Evolutionary conservation across 73 alveolate species (phyloP).

Genomic region (Symbiodinium pilosum): DNA sequence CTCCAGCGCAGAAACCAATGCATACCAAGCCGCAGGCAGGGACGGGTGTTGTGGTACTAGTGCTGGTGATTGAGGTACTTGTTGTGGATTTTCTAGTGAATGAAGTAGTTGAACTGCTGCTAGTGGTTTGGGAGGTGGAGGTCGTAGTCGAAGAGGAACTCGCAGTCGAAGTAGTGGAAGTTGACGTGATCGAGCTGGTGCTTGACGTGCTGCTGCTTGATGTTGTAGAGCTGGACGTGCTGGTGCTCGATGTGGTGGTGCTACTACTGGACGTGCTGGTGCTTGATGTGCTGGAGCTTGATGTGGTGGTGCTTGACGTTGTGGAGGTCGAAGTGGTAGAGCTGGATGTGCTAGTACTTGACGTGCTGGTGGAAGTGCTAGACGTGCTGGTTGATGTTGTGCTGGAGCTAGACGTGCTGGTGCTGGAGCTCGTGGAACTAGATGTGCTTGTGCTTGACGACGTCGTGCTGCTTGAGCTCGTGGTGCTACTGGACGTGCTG

Average conservation of each 20-base stretch:
- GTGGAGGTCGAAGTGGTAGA: conserved; percentile 11
- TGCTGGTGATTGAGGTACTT: not conserved
- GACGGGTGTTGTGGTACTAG: not conserved
- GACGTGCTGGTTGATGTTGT: too few relatives aligned
- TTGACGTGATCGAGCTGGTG: conserved; percentile 3
- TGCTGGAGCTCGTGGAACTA: too few relatives aligned
- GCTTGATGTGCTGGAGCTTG: conserved; percentile 23
- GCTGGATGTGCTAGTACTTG: too few relatives aligned
- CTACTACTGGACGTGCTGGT: conserved; percentile 25
- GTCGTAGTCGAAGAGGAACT: not conserved
- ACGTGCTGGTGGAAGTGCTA: not conserved
- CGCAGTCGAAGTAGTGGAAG: not conserved
- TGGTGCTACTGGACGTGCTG: too few relatives aligned
- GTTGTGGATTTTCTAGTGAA: not conserved
- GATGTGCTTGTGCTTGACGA: too few relatives aligned
- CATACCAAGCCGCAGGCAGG: not conserved
- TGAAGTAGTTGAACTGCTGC: not conserved
- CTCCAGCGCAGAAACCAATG: too few relatives aligned
- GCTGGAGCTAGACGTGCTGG: too few relatives aligned
- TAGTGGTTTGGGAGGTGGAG: too few relatives aligned
- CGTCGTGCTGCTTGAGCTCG: too few relatives aligned
- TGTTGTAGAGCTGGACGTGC: conserved; percentile 43
- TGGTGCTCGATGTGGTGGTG: conserved; percentile 41
- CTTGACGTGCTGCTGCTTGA: conserved; percentile 31
- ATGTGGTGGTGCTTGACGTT: not conserved